Evolutionary conservation across 2,329 filamentous ascomycete species (phyloP), one percentile per base, ranked within the genome.

Genomic region (Parafenestella ontariensis): DNA sequence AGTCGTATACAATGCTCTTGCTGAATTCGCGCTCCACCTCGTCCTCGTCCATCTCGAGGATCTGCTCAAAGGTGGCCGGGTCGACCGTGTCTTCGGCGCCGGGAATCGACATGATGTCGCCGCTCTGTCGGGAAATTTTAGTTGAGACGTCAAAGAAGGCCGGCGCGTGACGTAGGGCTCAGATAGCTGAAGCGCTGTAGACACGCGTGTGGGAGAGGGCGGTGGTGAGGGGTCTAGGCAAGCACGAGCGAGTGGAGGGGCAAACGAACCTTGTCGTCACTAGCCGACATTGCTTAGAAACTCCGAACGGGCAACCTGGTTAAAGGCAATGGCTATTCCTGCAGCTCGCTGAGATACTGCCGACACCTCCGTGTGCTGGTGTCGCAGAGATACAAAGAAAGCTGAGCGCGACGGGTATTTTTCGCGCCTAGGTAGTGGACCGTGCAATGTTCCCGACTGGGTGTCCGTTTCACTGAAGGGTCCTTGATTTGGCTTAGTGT

Each of bases 31-130:
- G 85, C 61, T 94, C 90, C 10, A 88, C 86, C 64, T 91, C 89
- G 61, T 91, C 90, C 61, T 98, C 95, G 76, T 99, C 95, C 94
- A 99, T 97, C 78, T 98, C 95, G 59, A 98, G 86, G 74, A 99
- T 98, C 81, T 98, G 95, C 68, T 89, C 87, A 70, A 99, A 99
- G 52, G 92, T 96, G 50, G 78, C 75, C 57, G 82, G 79, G 76
- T 98, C 94, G 77, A 99, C 88, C 72, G 83, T 83, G 62, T 95
- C 90, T 55, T 86, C 87, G 62, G 92, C 85, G 56, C 90, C 85
- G 55, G 82, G 81, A 68, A 87, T 72, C 29, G 61, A 64, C 73
- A 76, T 76, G 64, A 74, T 74, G 69, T 67, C 71, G 56, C 59
- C 62, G 62, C 41, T 66, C 68, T 73, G 58, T 47, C 11, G 34